Percentiles rank a stretch among this genome's conserved stretches.
phyloP scores from a whole-genome alignment of 2,329 filamentous ascomycete species.

The Endoconidiophora polonica region DNA sequence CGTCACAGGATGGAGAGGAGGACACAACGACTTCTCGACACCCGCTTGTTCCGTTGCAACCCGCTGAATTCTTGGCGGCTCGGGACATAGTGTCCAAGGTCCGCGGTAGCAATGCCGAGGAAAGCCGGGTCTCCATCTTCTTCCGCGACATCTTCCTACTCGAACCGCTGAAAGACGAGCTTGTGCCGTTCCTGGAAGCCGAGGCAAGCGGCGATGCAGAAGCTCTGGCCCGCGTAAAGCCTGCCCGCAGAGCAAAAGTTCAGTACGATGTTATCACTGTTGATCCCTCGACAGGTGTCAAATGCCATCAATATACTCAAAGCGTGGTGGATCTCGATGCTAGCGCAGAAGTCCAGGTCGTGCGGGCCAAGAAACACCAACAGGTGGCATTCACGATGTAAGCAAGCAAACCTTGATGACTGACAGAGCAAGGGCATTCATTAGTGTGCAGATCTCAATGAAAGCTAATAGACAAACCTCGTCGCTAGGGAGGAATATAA shows the following conservation, averaged over 20 bases:
- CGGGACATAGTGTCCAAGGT: constrained; percentile 24
- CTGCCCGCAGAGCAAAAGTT: constrained; percentile 30
- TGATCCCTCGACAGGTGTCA: constrained; percentile 12
- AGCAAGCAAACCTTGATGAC: constrained; percentile 7
- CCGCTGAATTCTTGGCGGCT: constrained; percentile 32
- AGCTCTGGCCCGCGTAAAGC: constrained; percentile 16
- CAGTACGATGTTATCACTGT: constrained; percentile 25
- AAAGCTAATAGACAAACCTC: not conserved
- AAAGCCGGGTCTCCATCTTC: constrained; percentile 15
- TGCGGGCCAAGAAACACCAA: constrained; percentile 16
- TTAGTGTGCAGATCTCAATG: not conserved
- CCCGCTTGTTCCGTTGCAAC: constrained; percentile 32
- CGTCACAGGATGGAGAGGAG: no score
- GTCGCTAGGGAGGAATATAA: constrained; percentile 23
- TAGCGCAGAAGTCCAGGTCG: constrained; percentile 9
- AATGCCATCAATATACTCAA: constrained; percentile 20
- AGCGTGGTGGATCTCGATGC: constrained; percentile 24
- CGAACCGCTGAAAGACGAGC: constrained; percentile 42
- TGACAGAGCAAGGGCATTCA: no score
- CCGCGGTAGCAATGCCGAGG: constrained; percentile 15
- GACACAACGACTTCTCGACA: constrained; percentile 14
- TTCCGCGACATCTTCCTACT: constrained; percentile 46
- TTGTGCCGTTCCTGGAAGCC: constrained; percentile 39
- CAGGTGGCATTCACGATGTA: constrained; percentile 24
- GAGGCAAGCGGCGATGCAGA: constrained; percentile 34